phyloP scores from a whole-genome alignment of 192 early-diverging fungal genomes.

The Obelidium mucronatum region DNA sequence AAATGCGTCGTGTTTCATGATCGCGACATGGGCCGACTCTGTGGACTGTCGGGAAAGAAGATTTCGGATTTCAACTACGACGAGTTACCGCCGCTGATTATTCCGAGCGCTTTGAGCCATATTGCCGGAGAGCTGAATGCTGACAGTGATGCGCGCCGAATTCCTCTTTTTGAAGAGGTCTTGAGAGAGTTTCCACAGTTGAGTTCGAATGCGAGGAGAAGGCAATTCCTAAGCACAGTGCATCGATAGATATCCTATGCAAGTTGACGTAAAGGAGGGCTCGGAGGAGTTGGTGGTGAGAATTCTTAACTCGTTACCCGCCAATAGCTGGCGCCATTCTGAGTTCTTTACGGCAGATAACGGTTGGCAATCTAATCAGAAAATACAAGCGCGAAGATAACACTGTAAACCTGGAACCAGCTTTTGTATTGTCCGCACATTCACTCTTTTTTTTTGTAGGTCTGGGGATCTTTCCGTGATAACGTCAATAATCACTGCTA shows the following conservation, averaged over 20 bases:
- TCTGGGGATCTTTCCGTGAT: conserved; percentile 54
- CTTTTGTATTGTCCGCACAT: background rate
- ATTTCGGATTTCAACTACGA: conserved; percentile 47
- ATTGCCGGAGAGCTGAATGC: conserved; percentile 29
- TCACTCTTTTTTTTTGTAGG: background rate
- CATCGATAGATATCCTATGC: conserved; percentile 49
- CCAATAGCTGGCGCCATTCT: too few species aligned
- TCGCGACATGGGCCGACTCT: conserved; percentile 40
- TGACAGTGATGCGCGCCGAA: conserved; percentile 45
- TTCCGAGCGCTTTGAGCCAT: conserved; percentile 26
- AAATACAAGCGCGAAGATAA: conserved; percentile 36
- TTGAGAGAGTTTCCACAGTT: conserved; percentile 50
- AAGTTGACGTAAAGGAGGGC: conserved; percentile 57
- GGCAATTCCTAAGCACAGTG: background rate
- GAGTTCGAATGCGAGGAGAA: background rate
- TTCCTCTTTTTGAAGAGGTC: conserved; percentile 49
- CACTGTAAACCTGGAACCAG: conserved; percentile 22
- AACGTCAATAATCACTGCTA: conserved; percentile 33
- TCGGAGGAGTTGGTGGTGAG: conserved; percentile 45
- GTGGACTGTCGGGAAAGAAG: conserved; percentile 40
- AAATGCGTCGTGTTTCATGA: conserved; percentile 60
- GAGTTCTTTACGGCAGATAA: conserved; percentile 3
- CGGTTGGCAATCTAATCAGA: conserved; percentile 50
- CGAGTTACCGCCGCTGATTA: conserved; percentile 51
- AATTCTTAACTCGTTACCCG: too few species aligned